Conservation (phyloP, 768 basidiomycete species). For the Clitopilus hobsonii region DNA sequence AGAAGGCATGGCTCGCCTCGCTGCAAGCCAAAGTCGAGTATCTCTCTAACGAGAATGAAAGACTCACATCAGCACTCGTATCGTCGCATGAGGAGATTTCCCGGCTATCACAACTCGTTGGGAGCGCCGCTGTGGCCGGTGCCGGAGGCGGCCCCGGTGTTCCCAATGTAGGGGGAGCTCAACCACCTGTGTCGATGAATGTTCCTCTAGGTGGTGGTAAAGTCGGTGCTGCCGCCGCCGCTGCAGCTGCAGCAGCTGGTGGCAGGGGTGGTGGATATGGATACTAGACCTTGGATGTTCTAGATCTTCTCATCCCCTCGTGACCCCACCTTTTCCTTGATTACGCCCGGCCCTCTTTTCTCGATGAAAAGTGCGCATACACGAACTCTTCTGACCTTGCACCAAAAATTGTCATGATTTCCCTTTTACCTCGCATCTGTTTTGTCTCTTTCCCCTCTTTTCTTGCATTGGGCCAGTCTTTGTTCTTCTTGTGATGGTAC, state of each 20-base stretch:
- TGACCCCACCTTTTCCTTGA: background rate
- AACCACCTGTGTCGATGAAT: conserved; percentile 43
- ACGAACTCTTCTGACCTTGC: background rate
- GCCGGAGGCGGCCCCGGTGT: conserved; percentile 16
- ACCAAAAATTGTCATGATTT: background rate
- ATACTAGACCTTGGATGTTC: conserved; percentile 25
- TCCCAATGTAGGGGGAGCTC: conserved; percentile 22
- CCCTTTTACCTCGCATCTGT: background rate
- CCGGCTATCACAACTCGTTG: conserved; percentile 70
- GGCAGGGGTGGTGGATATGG: conserved; percentile 33
- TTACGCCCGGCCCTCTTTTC: conserved; percentile 5
- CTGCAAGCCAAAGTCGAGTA: conserved; percentile 93
- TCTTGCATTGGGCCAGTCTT: background rate
- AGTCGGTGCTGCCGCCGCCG: conserved; percentile 23
- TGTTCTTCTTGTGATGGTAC: background rate
- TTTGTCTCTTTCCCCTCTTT: background rate
- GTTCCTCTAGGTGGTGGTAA: conserved; percentile 27
- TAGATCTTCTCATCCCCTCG: background rate
- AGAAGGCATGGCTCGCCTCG: conserved; percentile 94
- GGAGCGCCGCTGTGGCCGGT: conserved; percentile 53
- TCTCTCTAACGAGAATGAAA: conserved; percentile 91
- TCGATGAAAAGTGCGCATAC: conserved; percentile 4
- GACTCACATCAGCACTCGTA: conserved; percentile 81
- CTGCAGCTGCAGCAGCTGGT: conserved; percentile 21
- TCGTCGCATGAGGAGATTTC: conserved; percentile 90